Base-by-base conservation (phyloP, 345 rosid species). In the Trapa bicornis region DNA sequence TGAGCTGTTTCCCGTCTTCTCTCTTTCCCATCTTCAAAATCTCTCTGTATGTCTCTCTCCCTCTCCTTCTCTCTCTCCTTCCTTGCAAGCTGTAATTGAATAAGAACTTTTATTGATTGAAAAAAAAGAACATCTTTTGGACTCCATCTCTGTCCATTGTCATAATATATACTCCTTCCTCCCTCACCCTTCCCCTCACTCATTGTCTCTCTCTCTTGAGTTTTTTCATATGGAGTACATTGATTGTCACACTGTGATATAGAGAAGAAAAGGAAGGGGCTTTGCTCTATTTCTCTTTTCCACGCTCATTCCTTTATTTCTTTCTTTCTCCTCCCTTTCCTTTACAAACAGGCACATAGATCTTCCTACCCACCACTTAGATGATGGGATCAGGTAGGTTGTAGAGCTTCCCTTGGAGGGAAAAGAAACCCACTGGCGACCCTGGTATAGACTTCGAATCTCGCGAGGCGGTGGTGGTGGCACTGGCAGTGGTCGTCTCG, bases 1-100 rank as follows among this genome's bases (percentile, higher is more conserved):
- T 80, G 96, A 84, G 89, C 86, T 87, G 91, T 87, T 41, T 79
- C 61, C 67, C 85, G 72, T 74, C 66, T 48, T 41, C 58, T 66
- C 64, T 71, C 72, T 64, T 41, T 62, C 42, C 64, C 29, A 22
- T 71, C 69, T 66, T 54, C 61, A 67, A 63, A 67, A 22, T 66
- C 10, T 64, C 29, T 47, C 61, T 57, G 61, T 57, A 57, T 57
- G 29, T 15, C 70, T n/a, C 39, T 37, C 52, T 45, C 45, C 37
- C 52, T 38, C 67, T 43, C 52, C 54, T 53, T 56, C 65, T 45
- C 72, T 50, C 37, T 43, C 67, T 36, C 65, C 17, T 68, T 38
- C 63, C 62, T 72, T 78, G 81, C 82, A 71, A 83, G 89, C 82
- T 85, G 83, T 77, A 77, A 69, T 77, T 64, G 83, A 78, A 68